These are phyloP conservation scores for Sporothrix pseudoabietina DNA, from an alignment of 2,329 filamentous ascomycete species.

Conservation along the genomic window DNA sequence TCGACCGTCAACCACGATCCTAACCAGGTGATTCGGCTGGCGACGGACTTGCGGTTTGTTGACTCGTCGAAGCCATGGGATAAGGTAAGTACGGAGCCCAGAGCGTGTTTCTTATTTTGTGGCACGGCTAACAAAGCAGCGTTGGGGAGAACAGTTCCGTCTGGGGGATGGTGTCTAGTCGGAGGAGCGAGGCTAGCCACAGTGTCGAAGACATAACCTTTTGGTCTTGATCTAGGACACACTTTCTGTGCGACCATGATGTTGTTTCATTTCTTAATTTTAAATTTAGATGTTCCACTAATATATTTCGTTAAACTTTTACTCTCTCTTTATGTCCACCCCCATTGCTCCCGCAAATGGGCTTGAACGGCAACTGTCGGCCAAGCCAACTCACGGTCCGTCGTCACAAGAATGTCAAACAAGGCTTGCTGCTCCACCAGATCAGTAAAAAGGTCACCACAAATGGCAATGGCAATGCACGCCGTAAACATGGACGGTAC, in stretches of 20 bases:
- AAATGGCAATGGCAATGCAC: slow-evolving; percentile 25
- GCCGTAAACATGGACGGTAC: slow-evolving; percentile 28
- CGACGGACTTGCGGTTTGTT: slow-evolving; percentile 59
- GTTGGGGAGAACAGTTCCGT: slow-evolving; percentile 21
- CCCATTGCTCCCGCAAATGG: slow-evolving; percentile 54
- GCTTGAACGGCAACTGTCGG: slow-evolving; percentile 53
- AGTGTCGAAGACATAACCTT: neutral
- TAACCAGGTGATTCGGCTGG: slow-evolving; percentile 55
- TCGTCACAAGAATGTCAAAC: slow-evolving; percentile 50
- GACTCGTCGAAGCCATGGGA: slow-evolving; percentile 39
- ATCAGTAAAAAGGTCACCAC: slow-evolving; percentile 53
- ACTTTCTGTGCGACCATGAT: neutral
- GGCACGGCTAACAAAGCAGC: slow-evolving; percentile 17
- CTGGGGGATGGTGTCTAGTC: slow-evolving; percentile 23
- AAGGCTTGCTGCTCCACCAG: slow-evolving; percentile 52
- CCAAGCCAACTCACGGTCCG: slow-evolving; percentile 55
- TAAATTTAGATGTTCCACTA: neutral
- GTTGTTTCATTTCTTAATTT: neutral
- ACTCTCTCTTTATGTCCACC: slow-evolving; percentile 41
- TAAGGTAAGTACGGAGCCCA: neutral
- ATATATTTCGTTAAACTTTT: neutral
- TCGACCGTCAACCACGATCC: slow-evolving; percentile 58
- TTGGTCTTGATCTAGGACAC: neutral
- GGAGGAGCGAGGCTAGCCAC: neutral
- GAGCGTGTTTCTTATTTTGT: neutral